These are phyloP conservation scores for Allomyces macrogynus DNA, from an alignment of 192 early-diverging fungal species.

Conservation along the genomic window DNA sequence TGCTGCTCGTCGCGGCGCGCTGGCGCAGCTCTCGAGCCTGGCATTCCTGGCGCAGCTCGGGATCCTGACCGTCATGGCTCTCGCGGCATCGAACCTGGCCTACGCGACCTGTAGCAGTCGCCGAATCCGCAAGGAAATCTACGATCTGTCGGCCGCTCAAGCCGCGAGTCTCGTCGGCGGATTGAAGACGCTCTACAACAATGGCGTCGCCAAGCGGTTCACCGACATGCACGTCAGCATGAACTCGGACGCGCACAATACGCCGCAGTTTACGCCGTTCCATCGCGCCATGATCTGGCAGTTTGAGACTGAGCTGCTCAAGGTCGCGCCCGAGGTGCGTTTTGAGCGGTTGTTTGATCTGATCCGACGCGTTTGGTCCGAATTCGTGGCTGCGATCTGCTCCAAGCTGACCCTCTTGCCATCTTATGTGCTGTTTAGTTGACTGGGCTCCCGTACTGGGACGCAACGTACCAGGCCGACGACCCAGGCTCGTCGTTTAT, in stretches of 20 bases:
- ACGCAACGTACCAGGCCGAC: neutral
- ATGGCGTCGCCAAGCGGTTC: neutral
- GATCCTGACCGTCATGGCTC: no score
- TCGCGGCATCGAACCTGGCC: no score
- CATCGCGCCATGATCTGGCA: neutral
- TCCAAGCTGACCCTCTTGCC: no score
- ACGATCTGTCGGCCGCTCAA: neutral
- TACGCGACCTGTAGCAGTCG: neutral
- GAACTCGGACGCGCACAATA: neutral
- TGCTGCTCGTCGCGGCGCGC: no score
- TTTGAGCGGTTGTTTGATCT: no score
- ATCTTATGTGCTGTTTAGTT: neutral
- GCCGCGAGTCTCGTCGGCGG: neutral
- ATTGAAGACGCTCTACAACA: neutral
- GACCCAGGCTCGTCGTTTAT: neutral
- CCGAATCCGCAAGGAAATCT: neutral
- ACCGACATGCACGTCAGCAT: neutral
- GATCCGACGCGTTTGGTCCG: no score
- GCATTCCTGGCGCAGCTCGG: no score
- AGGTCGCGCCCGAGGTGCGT: neutral
- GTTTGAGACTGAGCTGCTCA: neutral
- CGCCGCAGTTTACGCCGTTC: neutral
- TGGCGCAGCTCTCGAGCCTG: no score
- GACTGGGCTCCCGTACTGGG: neutral
- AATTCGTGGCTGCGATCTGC: no score